Base-by-base conservation (phyloP, 2,329 filamentous ascomycete species). In the Stachybotrys echinatus region DNA sequence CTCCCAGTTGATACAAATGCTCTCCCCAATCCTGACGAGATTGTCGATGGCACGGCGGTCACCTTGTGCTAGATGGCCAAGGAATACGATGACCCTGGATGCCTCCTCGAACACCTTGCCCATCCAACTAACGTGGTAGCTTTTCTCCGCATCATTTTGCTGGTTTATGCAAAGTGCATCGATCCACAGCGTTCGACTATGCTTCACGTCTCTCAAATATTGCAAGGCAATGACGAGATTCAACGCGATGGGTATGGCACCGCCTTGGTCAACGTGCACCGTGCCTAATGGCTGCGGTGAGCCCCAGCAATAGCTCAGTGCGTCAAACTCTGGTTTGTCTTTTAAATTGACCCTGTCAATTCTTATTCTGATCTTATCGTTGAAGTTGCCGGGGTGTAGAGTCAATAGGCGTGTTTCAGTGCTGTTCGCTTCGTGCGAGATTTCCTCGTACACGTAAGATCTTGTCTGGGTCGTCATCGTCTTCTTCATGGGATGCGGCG, bases 91-190 rank as follows among this genome's bases (percentile, higher is more conserved):
- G 27, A 34, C 27, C 14, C 27, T 34, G 27, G 14, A 34, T 3
- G 27, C 27, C 27, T 10, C 14, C 3, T 14, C 14, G 27, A 34
- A 34, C 27, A 34, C 27, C 27, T 34, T 8, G 5, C 27, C 27
- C 27, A 34, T 34, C 27, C 27, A 34, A 10, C 27, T 5, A 8
- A 34, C 27, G 5, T 34, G 27, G 27, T 34, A 14, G 27, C 14
- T 34, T 20, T 56, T 46, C 10, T 59, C 56, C 18, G 50, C 46
- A 0, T 56, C 43, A 4, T 59, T 47, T 2, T 55, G 53, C 17
- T 59, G 57, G 6, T 59, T 59, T 5, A 59, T 59, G 21, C 57
- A 59, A 2, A 59, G 47, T 1, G 57, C 57, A 17, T 59, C 57
- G 12, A 59, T 50, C 56, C 57, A 59, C 14, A 34, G 14, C 5